These are phyloP conservation scores for Polysphondylium violaceum DNA, from an alignment of 78 protist genomes.

Conservation along the genomic window DNA sequence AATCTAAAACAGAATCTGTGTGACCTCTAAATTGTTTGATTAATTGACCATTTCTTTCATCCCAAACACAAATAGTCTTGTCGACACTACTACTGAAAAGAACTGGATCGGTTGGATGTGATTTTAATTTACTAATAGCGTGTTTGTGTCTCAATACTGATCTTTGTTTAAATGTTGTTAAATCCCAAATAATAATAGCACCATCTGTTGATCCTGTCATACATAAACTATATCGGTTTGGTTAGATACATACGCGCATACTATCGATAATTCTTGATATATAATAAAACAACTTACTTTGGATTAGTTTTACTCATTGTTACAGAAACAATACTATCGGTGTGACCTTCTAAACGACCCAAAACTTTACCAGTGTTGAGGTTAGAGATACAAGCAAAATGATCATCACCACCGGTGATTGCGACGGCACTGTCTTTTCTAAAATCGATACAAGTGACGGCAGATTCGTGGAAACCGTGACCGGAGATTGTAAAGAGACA, in stretches of 20 bases:
- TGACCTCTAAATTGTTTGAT: slow-evolving; percentile 75
- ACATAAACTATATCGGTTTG: slow-evolving; percentile 6
- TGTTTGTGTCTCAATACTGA: slow-evolving; percentile 44
- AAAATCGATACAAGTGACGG: slow-evolving; percentile 10
- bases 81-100: slow-evolving; percentile 52
- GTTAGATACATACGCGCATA: not conserved
- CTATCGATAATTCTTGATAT: not conserved
- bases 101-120: slow-evolving; percentile 72
- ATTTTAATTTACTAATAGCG: slow-evolving; percentile 26
- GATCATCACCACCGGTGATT: slow-evolving; percentile 67
- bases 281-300: not conserved
- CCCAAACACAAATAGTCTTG: slow-evolving; percentile 71
- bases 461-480: slow-evolving; percentile 70
- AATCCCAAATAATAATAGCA: slow-evolving; percentile 71
- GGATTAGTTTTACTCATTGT: slow-evolving; percentile 17
- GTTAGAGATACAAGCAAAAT: slow-evolving; percentile 40
- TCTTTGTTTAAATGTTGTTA: slow-evolving; percentile 64
- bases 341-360: slow-evolving; percentile 55
- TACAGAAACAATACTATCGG: slow-evolving; percentile 39
- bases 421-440: slow-evolving; percentile 7
- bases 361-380: slow-evolving; percentile 43
- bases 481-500: slow-evolving; percentile 8
- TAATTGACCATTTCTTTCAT: slow-evolving; percentile 76
- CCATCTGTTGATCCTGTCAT: slow-evolving; percentile 74
- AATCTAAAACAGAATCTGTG: slow-evolving; percentile 67